Base-by-base conservation (phyloP, 225 moss, liverwort and hornwort genomes). In the Climacium dendroides region DNA sequence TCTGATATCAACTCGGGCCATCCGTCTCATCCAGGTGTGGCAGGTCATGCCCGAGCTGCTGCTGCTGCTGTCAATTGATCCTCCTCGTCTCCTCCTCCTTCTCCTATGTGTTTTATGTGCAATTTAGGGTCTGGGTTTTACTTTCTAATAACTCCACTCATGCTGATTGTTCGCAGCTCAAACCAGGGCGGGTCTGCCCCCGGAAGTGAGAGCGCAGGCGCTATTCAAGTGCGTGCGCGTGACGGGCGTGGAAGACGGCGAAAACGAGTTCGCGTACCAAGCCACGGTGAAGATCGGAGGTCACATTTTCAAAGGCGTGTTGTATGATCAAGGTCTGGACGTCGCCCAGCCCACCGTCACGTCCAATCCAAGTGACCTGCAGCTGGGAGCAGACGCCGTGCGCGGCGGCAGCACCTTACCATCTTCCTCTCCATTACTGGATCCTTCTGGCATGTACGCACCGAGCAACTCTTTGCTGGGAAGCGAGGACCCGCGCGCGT, bases 201-300 rank as follows among this genome's bases (percentile, higher is more conserved):
- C 96, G 26, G 97, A 98, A 87, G 95, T 98, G 73, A 93, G 94
- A 80, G 93, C 96, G 41, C 97, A 96, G 84, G 97, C 96, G 35
- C 91, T 96, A 10, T 98, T 98, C 92, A 98, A 96, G 93, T 98
- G 96, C 74, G 95, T 98, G 81, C 92, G 96, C 48, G 90, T 98
- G 90, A 96, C 96, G 69, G 97, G 93, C 54, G 96, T 95, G 58
- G 97, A 95, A 30, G 97, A 98, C 76, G 96, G 96, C 63, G 96
- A 98, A 90, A 95, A 96, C 45, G 96, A 95, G 92, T 94, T 95
- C 74, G 97, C 96, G 9, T 98, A 98, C 77, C 97, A 98, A 89
- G 96, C 97, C 35, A 94, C 96, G 73, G 97, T 98, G 85, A 98
- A 96, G 93, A 98, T 98, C 62, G 96, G 96, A 55, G 97, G 97